Evolutionary conservation across 2,329 filamentous ascomycete genomes (phyloP).

Genomic region (Fusarium palustre): DNA sequence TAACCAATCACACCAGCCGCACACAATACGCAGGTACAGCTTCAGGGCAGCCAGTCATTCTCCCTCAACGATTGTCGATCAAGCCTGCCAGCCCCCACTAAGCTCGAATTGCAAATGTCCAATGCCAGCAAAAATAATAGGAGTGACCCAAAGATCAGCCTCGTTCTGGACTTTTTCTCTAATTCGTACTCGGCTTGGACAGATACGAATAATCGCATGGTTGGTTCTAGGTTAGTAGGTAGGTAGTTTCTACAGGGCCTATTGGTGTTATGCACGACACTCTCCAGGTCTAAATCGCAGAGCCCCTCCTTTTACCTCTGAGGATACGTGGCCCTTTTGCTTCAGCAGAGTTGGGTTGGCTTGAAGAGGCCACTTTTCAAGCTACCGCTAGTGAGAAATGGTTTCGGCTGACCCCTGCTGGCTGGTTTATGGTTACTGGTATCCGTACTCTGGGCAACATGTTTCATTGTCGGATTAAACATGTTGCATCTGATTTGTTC

Average conservation of each 20-base stretch:
- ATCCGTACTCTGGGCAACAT: not conserved
- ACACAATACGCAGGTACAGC: conserved; percentile 38
- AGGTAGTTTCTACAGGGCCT: conserved; percentile 1
- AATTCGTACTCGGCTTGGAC: conserved; percentile 29
- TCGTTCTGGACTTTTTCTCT: conserved; percentile 3
- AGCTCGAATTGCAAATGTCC: conserved; percentile 12
- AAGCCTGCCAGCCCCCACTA: conserved; percentile 24
- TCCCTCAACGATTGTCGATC: conserved; percentile 28
- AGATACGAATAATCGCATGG: conserved; percentile 5
- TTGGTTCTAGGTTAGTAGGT: not conserved
- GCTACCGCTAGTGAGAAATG: conserved; percentile 16
- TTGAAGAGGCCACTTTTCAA: conserved; percentile 22
- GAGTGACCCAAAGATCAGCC: not conserved
- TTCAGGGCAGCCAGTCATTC: conserved; percentile 16
- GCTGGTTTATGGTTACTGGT: not conserved
- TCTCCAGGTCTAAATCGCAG: conserved; percentile 4
- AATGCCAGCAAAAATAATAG: conserved; percentile 8
- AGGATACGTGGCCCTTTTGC: conserved; percentile 37
- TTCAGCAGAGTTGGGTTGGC: not conserved
- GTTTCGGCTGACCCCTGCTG: conserved; percentile 12
- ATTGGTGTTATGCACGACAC: conserved; percentile 30
- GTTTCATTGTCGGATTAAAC: not conserved
- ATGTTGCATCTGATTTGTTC: conserved; percentile 1
- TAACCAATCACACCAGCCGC: conserved; percentile 17
- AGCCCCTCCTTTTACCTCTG: conserved; percentile 19